These are phyloP conservation scores for Lycium ferocissimum DNA, from an alignment of 257 asterid species.

Conservation along the genomic window DNA sequence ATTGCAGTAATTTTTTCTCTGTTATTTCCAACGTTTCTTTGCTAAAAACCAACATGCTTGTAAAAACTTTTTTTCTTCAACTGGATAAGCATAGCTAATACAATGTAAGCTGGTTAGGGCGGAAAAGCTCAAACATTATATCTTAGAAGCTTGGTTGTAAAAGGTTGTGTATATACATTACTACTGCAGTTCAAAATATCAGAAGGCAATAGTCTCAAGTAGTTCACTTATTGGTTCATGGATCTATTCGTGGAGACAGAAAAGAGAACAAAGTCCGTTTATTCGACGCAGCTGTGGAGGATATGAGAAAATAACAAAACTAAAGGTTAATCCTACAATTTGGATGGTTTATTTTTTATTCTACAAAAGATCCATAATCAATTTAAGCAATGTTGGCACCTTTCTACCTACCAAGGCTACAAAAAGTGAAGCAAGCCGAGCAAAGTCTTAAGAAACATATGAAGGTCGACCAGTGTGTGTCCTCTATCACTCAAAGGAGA, in stretches of 20 bases:
- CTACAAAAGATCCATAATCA: background rate
- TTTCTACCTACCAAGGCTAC: background rate
- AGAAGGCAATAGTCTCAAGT: background rate
- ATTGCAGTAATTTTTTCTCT: too few relatives aligned
- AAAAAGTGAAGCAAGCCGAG: background rate
- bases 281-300: background rate
- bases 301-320: background rate
- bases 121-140: background rate
- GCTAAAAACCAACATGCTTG: background rate
- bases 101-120: background rate
- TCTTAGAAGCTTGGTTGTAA: background rate
- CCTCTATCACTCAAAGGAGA: background rate
- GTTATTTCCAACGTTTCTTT: too few relatives aligned
- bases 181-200: background rate
- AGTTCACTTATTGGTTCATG: background rate
- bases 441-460: background rate
- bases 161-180: background rate
- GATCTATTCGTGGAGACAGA: background rate
- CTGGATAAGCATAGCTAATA: background rate
- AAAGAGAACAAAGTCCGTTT: background rate
- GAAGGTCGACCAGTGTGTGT: background rate
- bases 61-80: background rate
- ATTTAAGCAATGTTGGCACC: background rate
- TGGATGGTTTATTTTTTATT: background rate
- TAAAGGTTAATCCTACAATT: background rate